phyloP scores from a whole-genome alignment of 306 rosid genomes.

The Lathyrus tuberosus region DNA sequence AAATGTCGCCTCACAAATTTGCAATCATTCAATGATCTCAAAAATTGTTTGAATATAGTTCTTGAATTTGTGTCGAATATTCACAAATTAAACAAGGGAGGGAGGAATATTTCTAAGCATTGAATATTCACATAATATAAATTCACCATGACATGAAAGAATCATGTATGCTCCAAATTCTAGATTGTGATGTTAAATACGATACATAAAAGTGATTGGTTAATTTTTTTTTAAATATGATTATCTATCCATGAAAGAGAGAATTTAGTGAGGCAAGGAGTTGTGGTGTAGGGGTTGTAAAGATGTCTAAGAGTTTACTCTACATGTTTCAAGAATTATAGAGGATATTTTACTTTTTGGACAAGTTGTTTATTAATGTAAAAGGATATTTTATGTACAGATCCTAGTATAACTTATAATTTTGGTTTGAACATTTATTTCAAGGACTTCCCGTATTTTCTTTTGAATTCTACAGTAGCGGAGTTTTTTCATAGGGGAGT shows the following conservation, averaged over 20 bases:
- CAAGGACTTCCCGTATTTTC: slow-evolving; percentile 5
- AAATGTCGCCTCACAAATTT: too few species aligned
- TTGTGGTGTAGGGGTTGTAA: slow-evolving; percentile 7
- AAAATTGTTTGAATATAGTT: too few species aligned
- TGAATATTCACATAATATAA: slow-evolving; percentile 11
- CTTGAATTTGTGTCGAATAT: too few species aligned
- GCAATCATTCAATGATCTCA: too few species aligned
- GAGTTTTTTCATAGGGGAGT: slow-evolving; percentile 1
- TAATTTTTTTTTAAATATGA: too few species aligned
- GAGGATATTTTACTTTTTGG: slow-evolving; percentile 14
- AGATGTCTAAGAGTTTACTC: slow-evolving; percentile 2
- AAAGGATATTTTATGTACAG: slow-evolving; percentile 31
- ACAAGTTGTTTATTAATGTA: slow-evolving; percentile 23
- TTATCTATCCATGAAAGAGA: slow-evolving; percentile 16
- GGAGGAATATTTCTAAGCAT: not conserved
- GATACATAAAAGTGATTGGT: too few species aligned
- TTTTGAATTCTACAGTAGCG: slow-evolving; percentile 6
- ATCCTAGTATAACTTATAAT: not conserved
- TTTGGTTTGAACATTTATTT: slow-evolving; percentile 21
- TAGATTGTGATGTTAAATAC: slow-evolving; percentile 11
- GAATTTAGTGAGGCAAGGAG: slow-evolving; percentile 11
- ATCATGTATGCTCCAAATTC: slow-evolving; percentile 18
- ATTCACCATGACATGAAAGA: slow-evolving; percentile 16
- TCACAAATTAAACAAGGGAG: not conserved
- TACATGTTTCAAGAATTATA: not conserved